Base-by-base conservation (phyloP, 306 rosid genomes). In the Rubus idaeus region DNA sequence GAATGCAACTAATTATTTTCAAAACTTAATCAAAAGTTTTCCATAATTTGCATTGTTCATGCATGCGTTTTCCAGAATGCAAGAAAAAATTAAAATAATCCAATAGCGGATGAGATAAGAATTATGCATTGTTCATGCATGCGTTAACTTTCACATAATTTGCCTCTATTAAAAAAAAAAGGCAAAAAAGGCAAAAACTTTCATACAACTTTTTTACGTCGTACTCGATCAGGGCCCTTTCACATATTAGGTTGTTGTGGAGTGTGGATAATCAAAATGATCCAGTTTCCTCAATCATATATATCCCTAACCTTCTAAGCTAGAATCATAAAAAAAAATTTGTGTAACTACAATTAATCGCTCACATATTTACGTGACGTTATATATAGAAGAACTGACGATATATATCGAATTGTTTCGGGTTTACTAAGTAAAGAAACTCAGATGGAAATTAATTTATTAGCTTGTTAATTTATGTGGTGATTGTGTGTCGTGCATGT, bases 401-500 rank as follows among this genome's bases (percentile, higher is more conserved):
- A 51, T 51, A 16, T 14, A 16, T 51, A 14, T 14, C 30, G 61
- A 68, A 58, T 60, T 60, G 66, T 11, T 26, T 23, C 26, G 6
- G 40, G 17, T 26, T 26, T 26, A 26, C 46, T 6, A 8, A n/a
- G 2, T 21, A 21, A 23, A 18, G 10, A n/a, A 41, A 1, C 49
- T 11, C 21, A 68, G n/a, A 16, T 46, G 20, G 52, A 61, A 57
- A 30, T 30, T 30, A 78, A 46, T 21, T 5, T 49, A 30, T 12
- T 16, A 53, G 17, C 16, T 58, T 58, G 2, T 30, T 30, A 30
- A 30, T 30, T 30, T 26, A 9, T 76, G 46, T 26, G 58, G 23
- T 74, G 12, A 21, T 65, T 55, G 52, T 77, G 37, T 52, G 49
- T 20, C 74, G 81, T 79, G 75, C 52, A 65, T 56, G 81, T 70